Evolutionary conservation across 306 rosid species (phyloP), one percentile per base, ranked within the genome.

Genomic region (Citrullus mucosospermus): DNA sequence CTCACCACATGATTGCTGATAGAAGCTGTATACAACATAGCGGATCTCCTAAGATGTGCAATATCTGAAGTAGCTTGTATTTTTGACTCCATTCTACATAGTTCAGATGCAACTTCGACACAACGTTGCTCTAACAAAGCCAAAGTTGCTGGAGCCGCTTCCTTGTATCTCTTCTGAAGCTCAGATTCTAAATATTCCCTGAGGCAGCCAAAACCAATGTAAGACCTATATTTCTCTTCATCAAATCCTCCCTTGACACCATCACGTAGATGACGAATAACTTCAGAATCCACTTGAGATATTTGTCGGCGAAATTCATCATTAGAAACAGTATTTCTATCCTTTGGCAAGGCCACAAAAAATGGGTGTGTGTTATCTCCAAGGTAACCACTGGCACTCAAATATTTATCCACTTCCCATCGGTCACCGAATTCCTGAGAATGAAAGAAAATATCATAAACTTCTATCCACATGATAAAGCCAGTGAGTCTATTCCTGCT

Each of bases 391-490:
- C 92, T 91, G 75, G 96, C 98, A 87, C 98, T 91, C 88, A 95
- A 86, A 86, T 95, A 95, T 15, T 94, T 90, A 86, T 95, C 98
- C 84, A 95, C 98, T 87, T 95, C 98, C 98, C 97, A 95, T 78
- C 96, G 79, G 53, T 95, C 98, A 83, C 86, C 66, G 78, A 95
- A 95, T 81, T 95, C 98, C 98, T 95, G 89, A 84, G 80, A 54
- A 66, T 18, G 22, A 79, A 81, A 75, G 66, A 75, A 55, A 18
- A 56, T 30, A 55, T 34, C 28, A 34, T 9, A 51, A 55, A 36
- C 39, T 75, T 54, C 5, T 16, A 17, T 50, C 50, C 16, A 32
- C 34, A 54, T 53, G 44, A 7, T 28, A n/a, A 53, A 38, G n/a
- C 32, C 36, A 15, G 15, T 30, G 32, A 17, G 38, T 22, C n/a